These are phyloP conservation scores for Fraxinus greggii DNA, from an alignment of 305 asterid genomes.

Conservation along the genomic window DNA sequence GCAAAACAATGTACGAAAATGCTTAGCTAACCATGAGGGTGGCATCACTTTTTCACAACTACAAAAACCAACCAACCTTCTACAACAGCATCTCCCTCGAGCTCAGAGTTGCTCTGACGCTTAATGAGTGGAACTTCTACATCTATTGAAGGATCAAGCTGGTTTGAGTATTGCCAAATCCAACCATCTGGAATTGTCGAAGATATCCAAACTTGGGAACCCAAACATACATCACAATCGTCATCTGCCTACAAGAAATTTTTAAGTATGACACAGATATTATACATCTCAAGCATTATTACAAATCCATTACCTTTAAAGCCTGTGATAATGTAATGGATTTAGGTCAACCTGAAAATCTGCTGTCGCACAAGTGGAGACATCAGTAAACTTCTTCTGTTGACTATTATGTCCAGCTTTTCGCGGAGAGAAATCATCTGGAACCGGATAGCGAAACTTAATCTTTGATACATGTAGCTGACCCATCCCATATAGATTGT, in stretches of 20 bases:
- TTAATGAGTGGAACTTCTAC: constrained; percentile 43
- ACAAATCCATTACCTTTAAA: constrained; percentile 16
- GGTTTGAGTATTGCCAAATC: constrained; percentile 63
- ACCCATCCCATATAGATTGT: constrained; percentile 95
- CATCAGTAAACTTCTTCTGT: constrained; percentile 32
- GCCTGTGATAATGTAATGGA: constrained; percentile 21
- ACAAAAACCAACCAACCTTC: constrained; percentile 57
- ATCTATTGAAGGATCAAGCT: constrained; percentile 43
- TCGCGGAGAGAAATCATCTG: constrained; percentile 51
- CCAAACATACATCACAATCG: constrained; percentile 34
- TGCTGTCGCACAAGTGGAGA: constrained; percentile 31
- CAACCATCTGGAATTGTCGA: constrained; percentile 83
- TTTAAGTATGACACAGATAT: constrained; percentile 9
- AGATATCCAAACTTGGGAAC: constrained; percentile 65
- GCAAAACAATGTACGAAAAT: constrained; percentile 28
- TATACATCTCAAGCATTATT: constrained; percentile 22
- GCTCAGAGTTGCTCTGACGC: constrained; percentile 84
- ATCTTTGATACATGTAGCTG: constrained; percentile 79
- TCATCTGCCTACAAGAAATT: constrained; percentile 62
- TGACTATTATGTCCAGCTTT: constrained; percentile 35
- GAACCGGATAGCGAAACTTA: constrained; percentile 87
- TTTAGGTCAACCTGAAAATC: constrained; percentile 47
- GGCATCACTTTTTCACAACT: constrained; percentile 18
- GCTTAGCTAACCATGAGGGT: constrained; percentile 21
- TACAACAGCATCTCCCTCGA: constrained; percentile 87